Evolutionary conservation across 371 early-diverging fungal genomes (phyloP).

Genomic region (Cladochytrium tenue): DNA sequence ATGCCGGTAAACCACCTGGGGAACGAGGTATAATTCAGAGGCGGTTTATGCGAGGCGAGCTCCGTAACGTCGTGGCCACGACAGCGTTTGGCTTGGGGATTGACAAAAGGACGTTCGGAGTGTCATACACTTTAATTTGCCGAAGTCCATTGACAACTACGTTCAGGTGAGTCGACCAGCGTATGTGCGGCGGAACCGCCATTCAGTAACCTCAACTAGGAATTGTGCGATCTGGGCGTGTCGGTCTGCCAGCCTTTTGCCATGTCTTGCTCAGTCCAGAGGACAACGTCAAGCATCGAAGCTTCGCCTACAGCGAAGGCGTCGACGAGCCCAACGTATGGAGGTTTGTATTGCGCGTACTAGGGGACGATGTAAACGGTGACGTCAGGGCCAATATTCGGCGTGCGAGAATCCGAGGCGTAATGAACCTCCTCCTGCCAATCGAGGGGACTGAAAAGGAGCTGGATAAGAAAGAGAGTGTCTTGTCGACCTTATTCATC

Average conservation of each 20-base stretch:
- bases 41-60: conserved; percentile 54
- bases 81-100: conserved; percentile 87
- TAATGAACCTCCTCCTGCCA: conserved; percentile 13
- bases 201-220: too few relatives aligned
- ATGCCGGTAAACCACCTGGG: conserved; percentile 70
- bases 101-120: conserved; percentile 79
- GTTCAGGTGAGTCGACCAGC: conserved; percentile 63
- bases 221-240: conserved; percentile 82
- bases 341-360: conserved; percentile 45
- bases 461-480: conserved; percentile 39
- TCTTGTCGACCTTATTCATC: conserved; percentile 46
- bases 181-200: too few relatives aligned
- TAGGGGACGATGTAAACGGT: conserved; percentile 23
- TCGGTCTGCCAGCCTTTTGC: conserved; percentile 67
- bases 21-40: conserved; percentile 68
- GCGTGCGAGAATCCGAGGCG: too few relatives aligned
- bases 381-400: neutral
- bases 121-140: conserved; percentile 79
- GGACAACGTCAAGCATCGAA: conserved; percentile 68
- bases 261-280: conserved; percentile 66
- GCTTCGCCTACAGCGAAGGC: conserved; percentile 61
- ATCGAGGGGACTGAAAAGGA: conserved; percentile 29
- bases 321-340: conserved; percentile 52
- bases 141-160: conserved; percentile 80
- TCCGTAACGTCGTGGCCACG: conserved; percentile 78